phyloP scores from a whole-genome alignment of 176 grass and related monocot species.

The Tuctoria greenei region DNA sequence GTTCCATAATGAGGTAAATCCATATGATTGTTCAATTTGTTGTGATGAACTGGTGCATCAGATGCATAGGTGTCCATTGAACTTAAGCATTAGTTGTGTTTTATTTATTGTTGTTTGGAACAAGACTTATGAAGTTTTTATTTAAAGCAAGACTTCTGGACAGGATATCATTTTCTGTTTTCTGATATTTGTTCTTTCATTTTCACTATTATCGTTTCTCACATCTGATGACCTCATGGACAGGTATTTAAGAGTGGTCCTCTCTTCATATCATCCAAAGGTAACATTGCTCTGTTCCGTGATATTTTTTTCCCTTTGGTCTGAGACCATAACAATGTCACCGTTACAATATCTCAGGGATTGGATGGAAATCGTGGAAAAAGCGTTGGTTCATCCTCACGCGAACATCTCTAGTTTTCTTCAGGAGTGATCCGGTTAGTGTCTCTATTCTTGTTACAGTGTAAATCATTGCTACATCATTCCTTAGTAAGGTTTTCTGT shows the following conservation, averaged over 20 bases:
- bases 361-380: slow-evolving; percentile 99
- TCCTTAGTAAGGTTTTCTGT: background rate
- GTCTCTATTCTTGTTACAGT: slow-evolving; percentile 22
- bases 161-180: background rate
- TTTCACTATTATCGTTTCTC: slow-evolving; percentile 4
- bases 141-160: background rate
- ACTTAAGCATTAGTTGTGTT: background rate
- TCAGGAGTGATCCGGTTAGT: slow-evolving; percentile 98
- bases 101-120: background rate
- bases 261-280: slow-evolving; percentile 99
- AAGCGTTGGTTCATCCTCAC: slow-evolving; percentile 99
- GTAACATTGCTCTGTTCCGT: slow-evolving; percentile 41
- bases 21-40: background rate
- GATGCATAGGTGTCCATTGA: background rate
- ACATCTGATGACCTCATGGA: slow-evolving; percentile 23
- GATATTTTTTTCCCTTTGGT: background rate
- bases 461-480: background rate
- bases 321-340: background rate
- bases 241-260: slow-evolving; percentile 99
- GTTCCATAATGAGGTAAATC: background rate
- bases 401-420: slow-evolving; percentile 93
- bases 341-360: slow-evolving; percentile 55
- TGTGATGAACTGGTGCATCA: background rate
- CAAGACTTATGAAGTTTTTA: background rate
- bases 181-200: background rate